Evolutionary conservation across 169 alveolate species (phyloP).

Genomic region (Cryptosporidium felis): DNA sequence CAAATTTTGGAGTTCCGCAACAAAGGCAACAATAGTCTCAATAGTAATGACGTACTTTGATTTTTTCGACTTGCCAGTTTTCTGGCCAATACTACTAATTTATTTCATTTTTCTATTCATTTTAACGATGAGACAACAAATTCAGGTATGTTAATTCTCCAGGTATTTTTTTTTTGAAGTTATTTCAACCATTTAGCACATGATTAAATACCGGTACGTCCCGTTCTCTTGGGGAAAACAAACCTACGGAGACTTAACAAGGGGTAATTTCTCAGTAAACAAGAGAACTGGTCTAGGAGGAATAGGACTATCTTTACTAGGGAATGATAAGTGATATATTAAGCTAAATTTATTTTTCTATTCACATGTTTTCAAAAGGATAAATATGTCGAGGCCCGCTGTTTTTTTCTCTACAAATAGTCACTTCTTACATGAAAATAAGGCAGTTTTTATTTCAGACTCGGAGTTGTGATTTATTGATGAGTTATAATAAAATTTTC

Average conservation of each 20-base stretch:
- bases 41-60: constrained; percentile 77
- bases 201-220: constrained; percentile 80
- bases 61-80: constrained; percentile 87
- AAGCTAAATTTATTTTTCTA: background rate
- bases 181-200: constrained; percentile 30
- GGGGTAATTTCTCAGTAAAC: constrained; percentile 55
- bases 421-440: no score
- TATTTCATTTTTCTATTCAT: constrained; percentile 86
- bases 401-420: no score
- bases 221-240: constrained; percentile 84
- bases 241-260: constrained; percentile 79
- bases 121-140: constrained; percentile 88
- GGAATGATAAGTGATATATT: constrained; percentile 22
- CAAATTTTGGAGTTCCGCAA: constrained; percentile 86
- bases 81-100: constrained; percentile 89
- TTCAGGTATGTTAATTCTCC: constrained; percentile 69
- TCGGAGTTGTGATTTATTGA: no score
- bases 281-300: constrained; percentile 59
- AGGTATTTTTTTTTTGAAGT: background rate
- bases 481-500: background rate
- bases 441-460: no score
- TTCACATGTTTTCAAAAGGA: background rate
- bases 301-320: constrained; percentile 48
- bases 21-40: constrained; percentile 79
- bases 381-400: no score